These are phyloP conservation scores for Theileria parva DNA, from an alignment of 169 alveolate species.

Conservation along the genomic window DNA sequence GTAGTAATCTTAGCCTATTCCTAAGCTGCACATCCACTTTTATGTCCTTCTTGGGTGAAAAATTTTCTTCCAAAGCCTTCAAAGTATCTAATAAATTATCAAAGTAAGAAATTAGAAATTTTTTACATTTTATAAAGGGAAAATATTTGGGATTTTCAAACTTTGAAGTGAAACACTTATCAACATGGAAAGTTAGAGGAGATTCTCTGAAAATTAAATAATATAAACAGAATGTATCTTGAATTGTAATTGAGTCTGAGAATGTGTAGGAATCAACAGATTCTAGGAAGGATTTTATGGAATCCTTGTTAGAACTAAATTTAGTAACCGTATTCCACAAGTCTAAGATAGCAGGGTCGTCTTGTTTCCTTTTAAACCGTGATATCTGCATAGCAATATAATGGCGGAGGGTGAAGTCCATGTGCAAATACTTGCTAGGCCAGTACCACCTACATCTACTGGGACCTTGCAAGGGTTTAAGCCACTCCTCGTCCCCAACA, in stretches of 20 bases:
- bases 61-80: slow-evolving; percentile 15
- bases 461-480: slow-evolving; percentile 74
- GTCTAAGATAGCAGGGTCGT: slow-evolving; percentile 40
- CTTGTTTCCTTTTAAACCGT: slow-evolving; percentile 60
- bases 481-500: slow-evolving; percentile 80
- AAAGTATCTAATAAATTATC: slow-evolving; percentile 29
- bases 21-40: not conserved
- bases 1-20: slow-evolving; percentile 18
- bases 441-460: slow-evolving; percentile 75
- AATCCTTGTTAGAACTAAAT: slow-evolving; percentile 14
- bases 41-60: not conserved
- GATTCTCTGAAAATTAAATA: slow-evolving; percentile 18
- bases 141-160: not conserved
- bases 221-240: slow-evolving; percentile 44
- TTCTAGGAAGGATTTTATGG: slow-evolving; percentile 20
- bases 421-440: slow-evolving; percentile 78
- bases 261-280: slow-evolving; percentile 44
- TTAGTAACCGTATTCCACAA: slow-evolving; percentile 55
- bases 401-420: slow-evolving; percentile 73
- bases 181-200: not conserved
- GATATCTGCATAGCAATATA: slow-evolving; percentile 75
- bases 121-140: slow-evolving; percentile 28
- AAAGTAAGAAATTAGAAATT: not conserved
- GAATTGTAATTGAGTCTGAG: slow-evolving; percentile 39
- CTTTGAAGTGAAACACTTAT: not conserved